These are phyloP conservation scores for Globisporangium okanoganense DNA, from an alignment of 352 stramenopile genomes.

Conservation along the genomic window DNA sequence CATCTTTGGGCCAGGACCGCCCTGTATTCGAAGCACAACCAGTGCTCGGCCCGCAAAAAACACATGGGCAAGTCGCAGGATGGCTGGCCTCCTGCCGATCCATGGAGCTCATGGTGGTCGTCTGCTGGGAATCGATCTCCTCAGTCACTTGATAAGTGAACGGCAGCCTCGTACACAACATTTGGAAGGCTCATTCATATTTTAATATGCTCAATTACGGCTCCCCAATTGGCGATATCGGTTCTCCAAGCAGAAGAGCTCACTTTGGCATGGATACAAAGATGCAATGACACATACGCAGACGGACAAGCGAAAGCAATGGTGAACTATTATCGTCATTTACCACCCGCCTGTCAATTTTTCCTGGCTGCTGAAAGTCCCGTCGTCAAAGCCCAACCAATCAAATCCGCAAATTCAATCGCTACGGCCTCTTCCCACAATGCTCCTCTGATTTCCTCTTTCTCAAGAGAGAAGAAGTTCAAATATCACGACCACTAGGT, in stretches of 20 bases:
- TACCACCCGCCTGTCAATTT: conserved; percentile 15
- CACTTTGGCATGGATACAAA: background rate
- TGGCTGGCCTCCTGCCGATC: too few relatives aligned
- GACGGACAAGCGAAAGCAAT: conserved; percentile 24
- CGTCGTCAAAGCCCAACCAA: conserved; percentile 10
- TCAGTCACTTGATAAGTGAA: too few relatives aligned
- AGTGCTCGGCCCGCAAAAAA: too few relatives aligned
- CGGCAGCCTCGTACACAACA: background rate
- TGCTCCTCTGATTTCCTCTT: conserved; percentile 6
- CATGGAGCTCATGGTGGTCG: too few relatives aligned
- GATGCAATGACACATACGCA: conserved; percentile 9
- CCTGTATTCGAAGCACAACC: background rate
- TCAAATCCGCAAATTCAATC: conserved; percentile 5
- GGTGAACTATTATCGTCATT: conserved; percentile 30
- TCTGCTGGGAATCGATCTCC: too few relatives aligned
- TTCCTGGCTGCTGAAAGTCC: conserved; percentile 17
- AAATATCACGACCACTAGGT: conserved; percentile 2
- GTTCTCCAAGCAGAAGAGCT: too few relatives aligned
- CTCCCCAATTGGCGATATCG: too few relatives aligned
- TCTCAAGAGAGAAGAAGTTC: background rate
- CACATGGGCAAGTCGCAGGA: too few relatives aligned
- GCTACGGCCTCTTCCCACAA: conserved; percentile 16
- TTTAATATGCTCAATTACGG: too few relatives aligned
- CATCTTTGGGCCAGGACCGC: conserved; percentile 21
- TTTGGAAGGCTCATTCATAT: too few relatives aligned